These are phyloP conservation scores for Anastatica hierochuntica DNA, from an alignment of 345 rosid species.

Conservation along the genomic window DNA sequence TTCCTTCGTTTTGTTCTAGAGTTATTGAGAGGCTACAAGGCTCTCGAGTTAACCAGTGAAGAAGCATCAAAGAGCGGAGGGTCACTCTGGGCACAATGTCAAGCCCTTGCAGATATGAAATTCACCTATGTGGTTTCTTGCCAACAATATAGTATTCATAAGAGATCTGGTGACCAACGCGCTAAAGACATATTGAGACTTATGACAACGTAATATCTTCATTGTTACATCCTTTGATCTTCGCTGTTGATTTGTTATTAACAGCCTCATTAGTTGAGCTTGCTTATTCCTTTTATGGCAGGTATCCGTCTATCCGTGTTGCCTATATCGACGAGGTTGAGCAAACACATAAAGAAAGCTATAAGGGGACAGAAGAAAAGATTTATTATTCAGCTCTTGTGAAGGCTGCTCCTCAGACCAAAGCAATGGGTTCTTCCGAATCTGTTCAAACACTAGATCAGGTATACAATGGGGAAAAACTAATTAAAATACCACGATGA, in stretches of 20 bases:
- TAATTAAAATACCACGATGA: neutral
- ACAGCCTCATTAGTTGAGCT: neutral
- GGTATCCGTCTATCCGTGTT: constrained; percentile 66
- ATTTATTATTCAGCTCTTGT: constrained; percentile 63
- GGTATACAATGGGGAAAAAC: constrained; percentile 31
- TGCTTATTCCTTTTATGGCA: constrained; percentile 17
- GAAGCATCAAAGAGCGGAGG: constrained; percentile 47
- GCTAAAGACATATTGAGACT: constrained; percentile 68
- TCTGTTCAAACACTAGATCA: constrained; percentile 61
- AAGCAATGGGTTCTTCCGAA: constrained; percentile 57
- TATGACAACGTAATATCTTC: constrained; percentile 48
- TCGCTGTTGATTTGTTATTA: constrained; percentile 1
- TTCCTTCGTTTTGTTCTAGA: constrained; percentile 18
- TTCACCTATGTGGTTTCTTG: constrained; percentile 76
- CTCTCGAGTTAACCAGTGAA: constrained; percentile 47
- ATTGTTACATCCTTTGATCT: constrained; percentile 4
- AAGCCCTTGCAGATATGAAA: constrained; percentile 75
- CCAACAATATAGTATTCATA: constrained; percentile 66
- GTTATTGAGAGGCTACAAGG: constrained; percentile 64
- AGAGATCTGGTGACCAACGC: constrained; percentile 56
- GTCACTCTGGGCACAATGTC: constrained; percentile 63
- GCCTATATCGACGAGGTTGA: constrained; percentile 75
- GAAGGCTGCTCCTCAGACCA: constrained; percentile 54
- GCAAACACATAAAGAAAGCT: constrained; percentile 45
- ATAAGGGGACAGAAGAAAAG: constrained; percentile 46